Conservation (phyloP, 2,329 filamentous ascomycete genomes). For the Sphaerulina populicola region DNA sequence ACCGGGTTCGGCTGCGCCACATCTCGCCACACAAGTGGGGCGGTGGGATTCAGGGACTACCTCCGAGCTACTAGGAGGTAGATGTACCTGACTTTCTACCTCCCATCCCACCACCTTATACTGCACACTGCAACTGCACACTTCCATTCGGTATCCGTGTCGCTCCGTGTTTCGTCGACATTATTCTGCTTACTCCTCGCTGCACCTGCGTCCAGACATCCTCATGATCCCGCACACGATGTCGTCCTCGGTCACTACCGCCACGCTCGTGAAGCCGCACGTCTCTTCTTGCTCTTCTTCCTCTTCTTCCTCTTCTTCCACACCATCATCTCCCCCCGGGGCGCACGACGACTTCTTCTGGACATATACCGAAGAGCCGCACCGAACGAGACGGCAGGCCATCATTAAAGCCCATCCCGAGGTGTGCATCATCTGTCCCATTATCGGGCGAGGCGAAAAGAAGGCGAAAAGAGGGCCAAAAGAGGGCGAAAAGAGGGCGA, state of each 20-base stretch:
- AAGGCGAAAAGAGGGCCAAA: too few species aligned
- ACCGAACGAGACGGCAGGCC: conserved; percentile 77
- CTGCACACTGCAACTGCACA: too few species aligned
- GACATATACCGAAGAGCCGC: conserved; percentile 98
- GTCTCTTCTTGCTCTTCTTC: not conserved
- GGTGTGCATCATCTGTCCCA: conserved; percentile 21
- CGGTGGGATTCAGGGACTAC: too few species aligned
- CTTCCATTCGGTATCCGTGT: not conserved
- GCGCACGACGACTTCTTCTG: conserved; percentile 70
- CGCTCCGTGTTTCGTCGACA: not conserved
- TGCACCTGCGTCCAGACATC: not conserved
- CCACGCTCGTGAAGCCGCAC: conserved; percentile 16
- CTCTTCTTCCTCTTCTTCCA: too few species aligned
- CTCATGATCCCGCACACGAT: not conserved
- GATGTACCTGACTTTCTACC: too few species aligned
- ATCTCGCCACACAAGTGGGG: too few species aligned
- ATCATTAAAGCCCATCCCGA: conserved; percentile 99
- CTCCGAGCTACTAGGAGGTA: too few species aligned
- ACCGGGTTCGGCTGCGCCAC: too few species aligned
- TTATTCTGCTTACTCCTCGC: not conserved
- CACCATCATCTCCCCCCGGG: not conserved
- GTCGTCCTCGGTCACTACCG: conserved; percentile 23
- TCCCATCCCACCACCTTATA: too few species aligned
- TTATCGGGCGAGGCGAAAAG: too few species aligned
- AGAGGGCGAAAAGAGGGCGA: too few species aligned